Base-by-base conservation (phyloP, 805 yeast genomes). In the Monosporozyma unispora region DNA sequence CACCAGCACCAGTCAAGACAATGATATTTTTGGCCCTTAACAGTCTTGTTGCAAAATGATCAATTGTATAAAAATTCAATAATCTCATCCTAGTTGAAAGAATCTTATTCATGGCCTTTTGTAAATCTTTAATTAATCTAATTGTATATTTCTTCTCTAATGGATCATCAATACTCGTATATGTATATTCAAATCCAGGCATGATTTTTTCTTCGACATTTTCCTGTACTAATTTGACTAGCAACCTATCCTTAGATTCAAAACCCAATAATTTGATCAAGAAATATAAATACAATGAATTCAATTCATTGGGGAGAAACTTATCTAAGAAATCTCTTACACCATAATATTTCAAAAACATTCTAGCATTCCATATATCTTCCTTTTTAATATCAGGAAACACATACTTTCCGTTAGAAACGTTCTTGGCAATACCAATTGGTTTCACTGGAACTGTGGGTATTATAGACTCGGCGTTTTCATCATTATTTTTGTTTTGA, bases 1-100 rank as follows among this genome's bases (percentile, higher is more conserved):
- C 87, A 23, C 97, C 97, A 1, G 97, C 97, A 10, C 97, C 97
- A 0, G 96, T 87, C 16, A 89, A 64, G 0, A 89, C 88, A 50
- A 90, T 60, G 14, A 89, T 74, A 39, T 78, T 82, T 16, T 73
- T 60, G 1, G 93, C 79, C 4, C 68, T 68, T n/a, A 70, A 56
- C 22, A 90, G 70, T 31, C 75, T 75, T 1, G 69, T 70, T 1
- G 78, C 66, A 1, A 84, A 79, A 52, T 82, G 80, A 14, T 81
- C 84, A 3, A 87, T 59, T 0, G 82, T 76, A 47, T 73, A 66
- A 54, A 84, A 78, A 48, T 72, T 66, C 2, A 75, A 71, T 22
- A 84, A 58, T 54, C 83, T 69, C 2, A 77, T 68, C 52, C 95
- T 75, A 49, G 79, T 75, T 43, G 71, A 64, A 25, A 77, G 59